Evolutionary conservation across 1,139 yeast species (phyloP).

Genomic region (Debaryomyces coudertii): DNA sequence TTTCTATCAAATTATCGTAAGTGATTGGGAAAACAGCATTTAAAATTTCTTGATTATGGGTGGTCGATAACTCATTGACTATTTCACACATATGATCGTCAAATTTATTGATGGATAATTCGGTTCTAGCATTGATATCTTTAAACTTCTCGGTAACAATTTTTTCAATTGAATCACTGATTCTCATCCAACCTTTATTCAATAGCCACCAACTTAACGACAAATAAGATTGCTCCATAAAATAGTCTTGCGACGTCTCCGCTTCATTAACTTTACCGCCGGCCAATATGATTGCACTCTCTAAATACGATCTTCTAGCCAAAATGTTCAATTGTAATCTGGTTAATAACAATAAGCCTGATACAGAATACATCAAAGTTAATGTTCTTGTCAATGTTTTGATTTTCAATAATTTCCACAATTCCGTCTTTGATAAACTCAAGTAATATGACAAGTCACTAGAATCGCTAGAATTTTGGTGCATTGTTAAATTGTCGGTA

Average conservation of each 20-base stretch:
- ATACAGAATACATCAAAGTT: conserved; percentile 68
- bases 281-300: conserved; percentile 74
- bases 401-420: conserved; percentile 83
- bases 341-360: conserved; percentile 73
- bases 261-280: conserved; percentile 30
- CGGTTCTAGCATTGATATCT: conserved; percentile 70
- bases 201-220: conserved; percentile 94
- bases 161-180: conserved; percentile 56
- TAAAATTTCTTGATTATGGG: conserved; percentile 26
- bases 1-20: conserved; percentile 45
- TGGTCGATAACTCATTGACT: conserved; percentile 23
- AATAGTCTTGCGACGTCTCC: conserved; percentile 40
- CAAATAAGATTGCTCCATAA: conserved; percentile 79
- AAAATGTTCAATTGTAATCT: conserved; percentile 85
- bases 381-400: conserved; percentile 75
- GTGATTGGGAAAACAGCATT: conserved; percentile 43
- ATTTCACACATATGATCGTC: conserved; percentile 27
- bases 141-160: conserved; percentile 66
- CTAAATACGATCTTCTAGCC: conserved; percentile 83
- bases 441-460: conserved; percentile 34
- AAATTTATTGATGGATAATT: conserved; percentile 64
- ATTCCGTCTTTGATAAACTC: conserved; percentile 65
- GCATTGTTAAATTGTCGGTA: conserved; percentile 43
- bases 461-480: conserved; percentile 31
- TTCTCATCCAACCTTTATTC: conserved; percentile 77